Evolutionary conservation across 495 filamentous ascomycete species (phyloP), one percentile per base, ranked within the genome.

Genomic region (Bombardia bombarda): DNA sequence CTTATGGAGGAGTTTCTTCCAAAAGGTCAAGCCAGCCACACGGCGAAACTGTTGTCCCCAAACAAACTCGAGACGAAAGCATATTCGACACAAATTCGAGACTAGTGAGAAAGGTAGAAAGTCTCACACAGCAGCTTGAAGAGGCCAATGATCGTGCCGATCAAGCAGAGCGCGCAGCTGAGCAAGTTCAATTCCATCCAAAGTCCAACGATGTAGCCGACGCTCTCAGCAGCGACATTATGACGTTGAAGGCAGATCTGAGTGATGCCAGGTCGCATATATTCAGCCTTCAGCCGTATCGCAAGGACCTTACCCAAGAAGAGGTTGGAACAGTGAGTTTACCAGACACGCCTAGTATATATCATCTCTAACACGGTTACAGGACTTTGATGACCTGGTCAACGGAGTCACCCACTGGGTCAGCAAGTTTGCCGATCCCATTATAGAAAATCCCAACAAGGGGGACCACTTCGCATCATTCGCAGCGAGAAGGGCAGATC

Each of bases 251-350:
- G 45, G 43, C 46, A 12, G 48, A 58, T 23, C 39, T 61, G 7
- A 43, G 51, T 28, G 55, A 58, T 12, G 50, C 55, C 17, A 42
- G 57, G 21, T 57, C 57, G 7, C 61, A 64, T 43, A 62, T 64
- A 38, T 60, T 59, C 42, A 57, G 52, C 10, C 53, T 64, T 4
- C 59, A 63, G 46, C 58, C 57, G 9, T 60, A 59, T 36, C 33
- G 45, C 7, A 51, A 57, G 9, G 52, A 60, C 13, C 40, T 62
- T 21, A 61, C 52, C 0, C 47, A 49, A 0, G 43, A 56, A 17
- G 55, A 61, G 31, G 52, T 55, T 31, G 51, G 49, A 23, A 44
- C 43, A 34, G 55, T 57, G 45, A 43, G 52, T 38, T 42, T 37
- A 9, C 16, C 25, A 10, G 16, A 37, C n/a, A 38, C n/a, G 0